Percentiles rank a stretch among this genome's conserved stretches.
phyloP scores from a whole-genome alignment of 768 basidiomycete genomes.

The Hortiboletus flavorubellus region DNA sequence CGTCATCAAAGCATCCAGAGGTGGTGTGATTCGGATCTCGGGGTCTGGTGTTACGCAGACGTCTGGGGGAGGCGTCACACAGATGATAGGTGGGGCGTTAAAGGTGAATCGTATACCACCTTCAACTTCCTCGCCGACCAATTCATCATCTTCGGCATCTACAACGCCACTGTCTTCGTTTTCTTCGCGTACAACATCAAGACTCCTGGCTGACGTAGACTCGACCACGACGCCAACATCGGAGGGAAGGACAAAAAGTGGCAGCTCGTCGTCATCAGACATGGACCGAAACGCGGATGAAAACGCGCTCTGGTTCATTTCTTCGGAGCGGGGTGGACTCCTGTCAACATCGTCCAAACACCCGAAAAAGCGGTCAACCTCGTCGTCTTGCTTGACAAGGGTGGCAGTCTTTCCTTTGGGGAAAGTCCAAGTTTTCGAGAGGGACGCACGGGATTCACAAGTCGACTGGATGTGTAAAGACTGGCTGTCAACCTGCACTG shows the following conservation, averaged over 20 bases:
- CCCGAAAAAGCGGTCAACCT: slow-evolving; percentile 76
- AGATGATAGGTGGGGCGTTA: slow-evolving; percentile 47
- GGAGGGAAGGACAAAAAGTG: slow-evolving; percentile 47
- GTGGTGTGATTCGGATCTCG: slow-evolving; percentile 22
- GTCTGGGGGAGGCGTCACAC: slow-evolving; percentile 26
- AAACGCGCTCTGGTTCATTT: slow-evolving; percentile 60
- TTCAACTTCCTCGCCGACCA: slow-evolving; percentile 56
- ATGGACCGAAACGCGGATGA: slow-evolving; percentile 45
- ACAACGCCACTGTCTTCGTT: slow-evolving; percentile 26
- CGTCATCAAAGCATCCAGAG: slow-evolving; percentile 10
- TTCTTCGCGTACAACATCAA: slow-evolving; percentile 45
- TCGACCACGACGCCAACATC: slow-evolving; percentile 43
- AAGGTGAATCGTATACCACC: slow-evolving; percentile 76
- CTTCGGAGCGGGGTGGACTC: slow-evolving; percentile 44
- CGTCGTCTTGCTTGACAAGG: slow-evolving; percentile 32
- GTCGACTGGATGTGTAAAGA: slow-evolving; percentile 13
- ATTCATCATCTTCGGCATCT: slow-evolving; percentile 43
- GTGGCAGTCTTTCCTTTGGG: slow-evolving; percentile 35
- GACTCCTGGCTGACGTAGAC: slow-evolving; percentile 21
- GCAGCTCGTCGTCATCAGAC: slow-evolving; percentile 48
- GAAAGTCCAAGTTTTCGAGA: slow-evolving; percentile 73
- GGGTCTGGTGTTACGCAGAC: slow-evolving; percentile 28
- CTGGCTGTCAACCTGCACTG: slow-evolving; percentile 2
- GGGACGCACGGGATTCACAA: slow-evolving; percentile 39
- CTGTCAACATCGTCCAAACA: slow-evolving; percentile 58